Base-by-base conservation (phyloP, 257 asterid genomes). In the Solanum infundibuliforme region DNA sequence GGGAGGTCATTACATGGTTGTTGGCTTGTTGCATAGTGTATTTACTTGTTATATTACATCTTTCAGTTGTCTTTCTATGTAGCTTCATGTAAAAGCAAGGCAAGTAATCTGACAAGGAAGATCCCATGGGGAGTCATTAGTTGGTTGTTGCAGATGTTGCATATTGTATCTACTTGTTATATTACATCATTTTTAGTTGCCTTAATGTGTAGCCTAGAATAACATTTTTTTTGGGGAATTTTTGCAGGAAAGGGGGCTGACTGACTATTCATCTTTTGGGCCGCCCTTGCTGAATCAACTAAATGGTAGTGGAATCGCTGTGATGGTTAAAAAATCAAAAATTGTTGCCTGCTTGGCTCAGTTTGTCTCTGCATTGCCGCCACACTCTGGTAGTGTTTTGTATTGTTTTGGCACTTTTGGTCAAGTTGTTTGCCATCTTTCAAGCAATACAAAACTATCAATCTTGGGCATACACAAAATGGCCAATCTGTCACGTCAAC, bases 271-370 rank as follows among this genome's bases (percentile, higher is more conserved):
- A 87, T 94, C 92, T 79, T 89, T 88, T 86, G 98, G 95, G 62
- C 98, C 99, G 23, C 98, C 99, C 8, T 88, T 97, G 83, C 88
- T 95, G 93, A 91, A 91, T 89, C 94, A 93, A 87, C 85, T 91
- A 48, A 90, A 87, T 73, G 98, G 98, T 55, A 83, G 98, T 87
- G 98, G 94, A 48, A 41, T 97, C 65, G 98, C 96, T 73, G 41
- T 95, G 87, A 93, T 75, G 88, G 91, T 91, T 86, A 92, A 87
- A 72, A 95, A 94, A 83, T 89, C 93, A 62, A 95, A 93, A 60
- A 14, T 91, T 31, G 89, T 89, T 69, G 98, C 98, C 83, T 94
- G 97, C 0, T 74, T 95, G 90, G 98, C 96, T 90, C 98, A 93
- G 87, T 93, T 93, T 91, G 91, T 93, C 85, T 94, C 98, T 48